Conservation (phyloP, 305 asterid species). For the Solanum chacoense region DNA sequence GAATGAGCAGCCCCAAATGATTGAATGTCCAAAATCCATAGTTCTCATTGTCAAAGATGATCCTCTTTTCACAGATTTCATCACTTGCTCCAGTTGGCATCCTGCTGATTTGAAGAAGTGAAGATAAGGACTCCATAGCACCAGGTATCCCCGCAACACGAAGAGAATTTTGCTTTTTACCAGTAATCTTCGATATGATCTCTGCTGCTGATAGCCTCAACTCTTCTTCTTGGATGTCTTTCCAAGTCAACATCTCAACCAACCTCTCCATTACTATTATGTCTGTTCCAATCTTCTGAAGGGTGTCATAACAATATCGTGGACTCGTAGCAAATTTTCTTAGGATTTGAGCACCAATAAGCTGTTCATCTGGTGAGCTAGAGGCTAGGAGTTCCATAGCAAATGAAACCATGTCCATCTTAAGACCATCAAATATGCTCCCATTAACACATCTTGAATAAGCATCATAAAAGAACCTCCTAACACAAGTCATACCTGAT, state of each 20-base stretch:
- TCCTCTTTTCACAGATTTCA: constrained; percentile 58
- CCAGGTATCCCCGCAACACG: constrained; percentile 79
- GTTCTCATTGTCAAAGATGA: constrained; percentile 30
- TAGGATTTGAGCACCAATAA: constrained; percentile 64
- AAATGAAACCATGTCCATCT: constrained; percentile 86
- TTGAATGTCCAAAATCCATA: constrained; percentile 72
- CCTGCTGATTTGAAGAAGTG: constrained; percentile 52
- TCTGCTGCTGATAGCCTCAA: constrained; percentile 71
- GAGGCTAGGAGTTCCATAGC: constrained; percentile 75
- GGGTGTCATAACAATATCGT: constrained; percentile 53
- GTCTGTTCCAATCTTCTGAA: constrained; percentile 76
- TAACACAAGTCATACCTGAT: constrained; percentile 53
- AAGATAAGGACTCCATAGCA: constrained; percentile 70
- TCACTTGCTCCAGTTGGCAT: constrained; percentile 37
- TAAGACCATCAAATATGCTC: constrained; percentile 84
- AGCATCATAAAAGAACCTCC: constrained; percentile 82
- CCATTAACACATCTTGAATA: constrained; percentile 74
- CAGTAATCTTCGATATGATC: constrained; percentile 48
- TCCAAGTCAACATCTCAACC: constrained; percentile 90
- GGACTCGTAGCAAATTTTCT: constrained; percentile 38
- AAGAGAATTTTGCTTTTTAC: constrained; percentile 54
- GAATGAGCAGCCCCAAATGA: constrained; percentile 71
- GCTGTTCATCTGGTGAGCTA: constrained; percentile 74
- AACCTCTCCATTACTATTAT: constrained; percentile 59
- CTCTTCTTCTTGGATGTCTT: constrained; percentile 69